Base-by-base conservation (phyloP, 2,329 filamentous ascomycete species). In the Neophaeococcomyces mojaviensis region DNA sequence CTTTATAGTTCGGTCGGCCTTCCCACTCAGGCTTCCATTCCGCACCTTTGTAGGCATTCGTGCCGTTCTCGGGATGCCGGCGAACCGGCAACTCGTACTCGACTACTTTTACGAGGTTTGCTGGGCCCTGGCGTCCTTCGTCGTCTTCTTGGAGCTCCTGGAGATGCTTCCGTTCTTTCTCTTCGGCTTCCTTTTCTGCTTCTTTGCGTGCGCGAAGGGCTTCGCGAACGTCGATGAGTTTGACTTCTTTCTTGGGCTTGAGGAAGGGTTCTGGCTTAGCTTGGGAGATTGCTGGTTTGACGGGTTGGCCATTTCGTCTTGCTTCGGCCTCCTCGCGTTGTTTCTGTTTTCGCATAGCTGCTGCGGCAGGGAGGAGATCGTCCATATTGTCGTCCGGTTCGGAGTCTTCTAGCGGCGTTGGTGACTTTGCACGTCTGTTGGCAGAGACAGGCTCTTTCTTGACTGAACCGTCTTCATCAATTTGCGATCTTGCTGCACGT, bases 1-100 rank as follows among this genome's bases (percentile, higher is more conserved):
- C 85, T 64, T 98, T 98, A 69, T 95, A 98, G 60, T 98, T 97
- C 65, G 88, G 90, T 35, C 90, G 77, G 1, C 90, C 92, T 61
- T 96, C 94, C 92, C 92, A 98, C 32, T 74, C 75, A 1, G 87
- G 81, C 54, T 96, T 79, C 89, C 90, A 96, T 33, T 86, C 75
- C 4, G 81, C 78, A 15, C 73, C 66, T 28, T 63, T 61, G 15
- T 59, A 63, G 24, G 48, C 47, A 31, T 26, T 39, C 18, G 28
- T 41, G 20, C 26, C 42, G 4, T 38, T 28, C 43, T 66, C 54
- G 54, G 50, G 55, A 50, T 42, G 57, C 57, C 57, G 54, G 55
- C 51, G 50, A 54, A 51, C 59, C 46, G 19, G 74, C 0, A 96
- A 61, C 7, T 84, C 74, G 66, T 94, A 86, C 52, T 84, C 77